Evolutionary conservation across 202 grass and related monocot genomes (phyloP).

Genomic region (Brachypodium distachyon): DNA sequence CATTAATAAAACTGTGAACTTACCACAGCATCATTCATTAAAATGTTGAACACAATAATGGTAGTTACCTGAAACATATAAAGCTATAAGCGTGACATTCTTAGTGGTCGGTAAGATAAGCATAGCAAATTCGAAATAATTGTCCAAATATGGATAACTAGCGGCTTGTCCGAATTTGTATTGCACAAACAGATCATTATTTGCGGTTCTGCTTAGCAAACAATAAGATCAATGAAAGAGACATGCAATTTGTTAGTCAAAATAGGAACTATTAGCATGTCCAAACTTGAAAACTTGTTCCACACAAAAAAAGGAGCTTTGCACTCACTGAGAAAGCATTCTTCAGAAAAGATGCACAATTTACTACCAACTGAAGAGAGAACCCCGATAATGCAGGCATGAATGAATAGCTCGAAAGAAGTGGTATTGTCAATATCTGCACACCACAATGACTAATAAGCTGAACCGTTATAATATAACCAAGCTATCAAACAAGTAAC

Average conservation of each 20-base stretch:
- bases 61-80: constrained; percentile 41
- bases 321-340: constrained; percentile 29
- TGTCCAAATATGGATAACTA: neutral
- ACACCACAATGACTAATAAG: constrained; percentile 4
- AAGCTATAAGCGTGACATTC: neutral
- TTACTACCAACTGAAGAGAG: constrained; percentile 31
- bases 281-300: neutral
- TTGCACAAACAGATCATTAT: neutral
- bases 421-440: constrained; percentile 49
- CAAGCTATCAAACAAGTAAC: neutral
- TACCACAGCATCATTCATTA: constrained; percentile 70
- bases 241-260: neutral
- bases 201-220: neutral
- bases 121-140: neutral
- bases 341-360: constrained; percentile 52
- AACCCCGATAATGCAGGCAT: constrained; percentile 49
- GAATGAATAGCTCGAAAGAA: constrained; percentile 57
- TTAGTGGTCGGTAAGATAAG: neutral
- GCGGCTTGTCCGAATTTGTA: neutral
- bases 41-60: constrained; percentile 45
- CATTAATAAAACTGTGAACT: neutral
- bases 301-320: neutral
- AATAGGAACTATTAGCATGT: neutral
- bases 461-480: neutral
- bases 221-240: neutral